A percentile compares a stretch with the other conserved stretches of the same genome.
Evolutionary conservation across 108 stramenopile species (phyloP).

Genomic region (Nitzschia putrida): DNA sequence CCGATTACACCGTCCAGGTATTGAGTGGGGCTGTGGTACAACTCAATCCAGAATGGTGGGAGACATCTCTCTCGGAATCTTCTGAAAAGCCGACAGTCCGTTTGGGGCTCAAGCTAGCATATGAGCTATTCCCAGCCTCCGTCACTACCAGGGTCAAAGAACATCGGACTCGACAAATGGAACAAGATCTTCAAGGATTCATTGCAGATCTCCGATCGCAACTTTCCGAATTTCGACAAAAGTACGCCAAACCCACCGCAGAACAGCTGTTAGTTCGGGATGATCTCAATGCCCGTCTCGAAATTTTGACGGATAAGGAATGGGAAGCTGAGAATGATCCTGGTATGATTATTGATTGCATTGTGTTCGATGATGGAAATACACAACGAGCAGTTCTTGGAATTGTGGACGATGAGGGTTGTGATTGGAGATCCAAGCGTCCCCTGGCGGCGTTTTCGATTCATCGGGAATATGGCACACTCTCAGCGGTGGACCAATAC

Average conservation of each 20-base stretch:
- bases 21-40: slow-evolving; percentile 51
- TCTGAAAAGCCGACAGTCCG: slow-evolving; percentile 29
- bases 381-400: slow-evolving; percentile 71
- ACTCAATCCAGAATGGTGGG: slow-evolving; percentile 39
- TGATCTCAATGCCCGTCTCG: slow-evolving; percentile 45
- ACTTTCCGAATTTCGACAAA: slow-evolving; percentile 27
- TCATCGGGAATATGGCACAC: slow-evolving; percentile 43
- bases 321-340: slow-evolving; percentile 68
- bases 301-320: slow-evolving; percentile 34
- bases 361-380: slow-evolving; percentile 64
- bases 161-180: slow-evolving; percentile 40
- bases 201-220: slow-evolving; percentile 14
- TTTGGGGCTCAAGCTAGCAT: slow-evolving; percentile 61
- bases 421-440: slow-evolving; percentile 46
- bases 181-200: slow-evolving; percentile 16
- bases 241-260: background rate
- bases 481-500: slow-evolving; percentile 52
- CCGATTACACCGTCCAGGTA: slow-evolving; percentile 35
- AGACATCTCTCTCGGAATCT: background rate
- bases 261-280: slow-evolving; percentile 32
- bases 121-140: slow-evolving; percentile 57
- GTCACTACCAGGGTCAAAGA: slow-evolving; percentile 50
- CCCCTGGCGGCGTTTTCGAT: slow-evolving; percentile 68
- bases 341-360: slow-evolving; percentile 76
- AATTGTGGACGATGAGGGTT: slow-evolving; percentile 26